Percentiles rank a stretch among this genome's conserved stretches.
Conservation (phyloP, 768 basidiomycete species). For the Leccinum longicurvipes region DNA sequence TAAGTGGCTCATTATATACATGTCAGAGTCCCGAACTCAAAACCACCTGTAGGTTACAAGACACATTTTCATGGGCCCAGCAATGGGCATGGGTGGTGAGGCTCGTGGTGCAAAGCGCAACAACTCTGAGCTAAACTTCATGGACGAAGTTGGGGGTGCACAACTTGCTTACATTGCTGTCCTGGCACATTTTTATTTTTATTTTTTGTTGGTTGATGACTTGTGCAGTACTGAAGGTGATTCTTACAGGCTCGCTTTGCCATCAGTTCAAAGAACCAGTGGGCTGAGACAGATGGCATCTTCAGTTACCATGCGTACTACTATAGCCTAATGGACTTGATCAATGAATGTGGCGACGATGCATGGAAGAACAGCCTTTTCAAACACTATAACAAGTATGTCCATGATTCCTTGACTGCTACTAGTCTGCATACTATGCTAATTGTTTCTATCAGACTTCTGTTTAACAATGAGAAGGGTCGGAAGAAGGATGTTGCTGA, state of each 20-base stretch:
- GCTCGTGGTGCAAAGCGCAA: background rate
- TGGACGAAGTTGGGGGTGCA: background rate
- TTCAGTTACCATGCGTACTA: slow-evolving; percentile 5
- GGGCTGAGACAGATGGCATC: background rate
- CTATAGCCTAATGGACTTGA: background rate
- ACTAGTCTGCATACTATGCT: too few relatives aligned
- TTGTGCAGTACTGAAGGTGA: background rate
- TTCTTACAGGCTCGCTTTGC: background rate
- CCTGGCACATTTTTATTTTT: background rate
- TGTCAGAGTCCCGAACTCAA: background rate
- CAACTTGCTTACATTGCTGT: slow-evolving; percentile 3
- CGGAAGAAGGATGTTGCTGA: background rate
- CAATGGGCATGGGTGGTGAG: background rate
- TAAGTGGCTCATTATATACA: background rate
- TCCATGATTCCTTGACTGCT: too few relatives aligned
- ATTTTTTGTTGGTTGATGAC: background rate
- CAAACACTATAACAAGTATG: background rate
- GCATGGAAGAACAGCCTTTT: background rate
- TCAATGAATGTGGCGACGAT: background rate
- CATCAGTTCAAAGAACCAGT: background rate
- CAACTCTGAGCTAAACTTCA: background rate
- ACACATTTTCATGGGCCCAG: background rate
- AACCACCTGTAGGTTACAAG: background rate
- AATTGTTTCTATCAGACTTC: background rate
- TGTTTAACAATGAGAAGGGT: background rate